phyloP scores from a whole-genome alignment of 768 basidiomycete genomes.

The Bullera alba region DNA sequence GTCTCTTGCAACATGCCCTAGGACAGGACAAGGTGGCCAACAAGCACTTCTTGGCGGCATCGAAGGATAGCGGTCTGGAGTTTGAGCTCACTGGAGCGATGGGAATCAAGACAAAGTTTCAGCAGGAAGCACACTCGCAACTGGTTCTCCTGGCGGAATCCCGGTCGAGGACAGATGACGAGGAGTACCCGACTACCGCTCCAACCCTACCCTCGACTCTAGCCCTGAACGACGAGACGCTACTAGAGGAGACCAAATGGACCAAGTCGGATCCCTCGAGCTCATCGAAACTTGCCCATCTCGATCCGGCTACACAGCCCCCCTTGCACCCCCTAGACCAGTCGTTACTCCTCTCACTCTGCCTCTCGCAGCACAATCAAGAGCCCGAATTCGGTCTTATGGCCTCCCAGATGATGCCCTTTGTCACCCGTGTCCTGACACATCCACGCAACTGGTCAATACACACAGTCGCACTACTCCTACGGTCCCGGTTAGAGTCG shows the following conservation, averaged over 20 bases:
- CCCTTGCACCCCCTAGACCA: slow-evolving; percentile 88
- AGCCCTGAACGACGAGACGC: slow-evolving; percentile 85
- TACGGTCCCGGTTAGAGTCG: slow-evolving; percentile 85
- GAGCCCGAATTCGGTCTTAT: slow-evolving; percentile 87
- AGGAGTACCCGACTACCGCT: background rate
- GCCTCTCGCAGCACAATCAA: slow-evolving; percentile 69
- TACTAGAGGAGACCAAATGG: slow-evolving; percentile 88
- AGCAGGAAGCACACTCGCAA: slow-evolving; percentile 74
- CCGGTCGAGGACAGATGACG: slow-evolving; percentile 47
- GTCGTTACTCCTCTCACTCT: slow-evolving; percentile 80
- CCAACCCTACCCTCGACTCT: slow-evolving; percentile 58
- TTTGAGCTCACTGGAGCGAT: slow-evolving; percentile 89
- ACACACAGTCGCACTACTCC: slow-evolving; percentile 90
- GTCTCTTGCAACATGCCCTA: slow-evolving; percentile 70
- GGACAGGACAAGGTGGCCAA: slow-evolving; percentile 64
- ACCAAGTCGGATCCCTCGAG: slow-evolving; percentile 51
- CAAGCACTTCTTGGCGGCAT: slow-evolving; percentile 69
- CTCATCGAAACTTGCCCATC: slow-evolving; percentile 55
- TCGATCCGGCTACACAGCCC: slow-evolving; percentile 79
- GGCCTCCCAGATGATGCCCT: slow-evolving; percentile 83
- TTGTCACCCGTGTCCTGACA: slow-evolving; percentile 77
- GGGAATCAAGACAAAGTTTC: slow-evolving; percentile 90
- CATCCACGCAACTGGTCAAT: slow-evolving; percentile 91
- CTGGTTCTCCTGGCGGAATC: slow-evolving; percentile 91
- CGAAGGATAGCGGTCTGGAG: slow-evolving; percentile 66